These are phyloP conservation scores for Penstemon newberryi DNA, from an alignment of 257 asterid genomes.

Conservation along the genomic window DNA sequence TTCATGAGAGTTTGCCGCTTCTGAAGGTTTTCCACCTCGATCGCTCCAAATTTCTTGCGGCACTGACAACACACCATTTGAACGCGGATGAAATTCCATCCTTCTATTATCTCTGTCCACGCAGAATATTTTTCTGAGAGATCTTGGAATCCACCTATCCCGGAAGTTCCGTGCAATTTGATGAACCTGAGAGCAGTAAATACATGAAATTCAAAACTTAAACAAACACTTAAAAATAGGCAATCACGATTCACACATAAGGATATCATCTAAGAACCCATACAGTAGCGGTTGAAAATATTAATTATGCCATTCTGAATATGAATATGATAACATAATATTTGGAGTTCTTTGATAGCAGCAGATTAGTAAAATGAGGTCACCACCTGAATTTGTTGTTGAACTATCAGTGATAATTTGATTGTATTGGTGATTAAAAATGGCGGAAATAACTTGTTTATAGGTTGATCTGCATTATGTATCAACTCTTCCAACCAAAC, in stretches of 20 bases:
- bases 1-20: conserved; percentile 28
- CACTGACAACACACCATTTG: conserved; percentile 35
- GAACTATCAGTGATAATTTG: no score
- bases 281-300: no score
- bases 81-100: conserved; percentile 40
- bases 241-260: background rate
- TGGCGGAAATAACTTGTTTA: no score
- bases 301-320: no score
- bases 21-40: conserved; percentile 47
- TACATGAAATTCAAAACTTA: conserved; percentile 26
- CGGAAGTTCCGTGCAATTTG: conserved; percentile 86
- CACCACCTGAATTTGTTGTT: no score
- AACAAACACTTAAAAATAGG: conserved; percentile 10
- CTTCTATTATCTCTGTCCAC: conserved; percentile 51
- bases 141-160: conserved; percentile 85
- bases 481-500: no score
- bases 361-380: no score
- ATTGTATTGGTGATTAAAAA: no score
- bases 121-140: conserved; percentile 52
- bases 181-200: conserved; percentile 60
- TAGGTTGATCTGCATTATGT: no score
- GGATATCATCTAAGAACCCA: no score
- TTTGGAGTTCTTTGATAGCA: no score
- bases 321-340: no score
- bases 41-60: conserved; percentile 38